A percentile compares a stretch with the other conserved stretches of the same genome.
phyloP scores from a whole-genome alignment of 306 rosid species.

The Quercus parvula region DNA sequence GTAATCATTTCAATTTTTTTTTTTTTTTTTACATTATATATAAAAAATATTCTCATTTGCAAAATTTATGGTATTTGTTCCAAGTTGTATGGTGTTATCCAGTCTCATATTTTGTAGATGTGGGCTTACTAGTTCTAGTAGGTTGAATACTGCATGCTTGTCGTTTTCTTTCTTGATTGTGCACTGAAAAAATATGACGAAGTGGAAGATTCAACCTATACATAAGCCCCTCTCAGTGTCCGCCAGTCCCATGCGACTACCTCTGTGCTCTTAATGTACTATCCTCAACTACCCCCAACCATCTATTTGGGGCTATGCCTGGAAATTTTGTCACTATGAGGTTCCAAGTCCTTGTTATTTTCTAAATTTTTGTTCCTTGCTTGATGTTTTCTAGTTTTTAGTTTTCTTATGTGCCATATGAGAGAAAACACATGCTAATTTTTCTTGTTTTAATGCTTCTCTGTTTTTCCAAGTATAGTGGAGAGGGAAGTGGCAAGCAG shows the following conservation, averaged over 20 bases:
- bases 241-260: not conserved
- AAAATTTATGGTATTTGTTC: not conserved
- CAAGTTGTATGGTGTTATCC: not conserved
- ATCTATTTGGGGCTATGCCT: not conserved
- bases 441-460: conserved; percentile 19
- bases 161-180: not conserved
- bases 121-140: not conserved
- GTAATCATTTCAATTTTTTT: conserved; percentile 36
- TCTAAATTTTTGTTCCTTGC: not conserved
- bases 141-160: not conserved
- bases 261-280: not conserved
- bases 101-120: not conserved
- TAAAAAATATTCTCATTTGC: not conserved
- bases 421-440: conserved; percentile 13
- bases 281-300: not conserved
- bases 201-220: not conserved
- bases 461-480: conserved; percentile 57
- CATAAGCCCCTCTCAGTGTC: too few relatives aligned
- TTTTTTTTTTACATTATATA: not conserved
- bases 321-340: not conserved
- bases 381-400: not conserved
- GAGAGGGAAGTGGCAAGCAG: conserved; percentile 99
- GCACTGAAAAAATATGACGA: not conserved
- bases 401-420: not conserved
- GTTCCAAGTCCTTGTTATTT: not conserved